Percentiles rank a stretch among this genome's conserved stretches.
Conservation (phyloP, 208 protist species). For the Leishmania guyanensis region DNA sequence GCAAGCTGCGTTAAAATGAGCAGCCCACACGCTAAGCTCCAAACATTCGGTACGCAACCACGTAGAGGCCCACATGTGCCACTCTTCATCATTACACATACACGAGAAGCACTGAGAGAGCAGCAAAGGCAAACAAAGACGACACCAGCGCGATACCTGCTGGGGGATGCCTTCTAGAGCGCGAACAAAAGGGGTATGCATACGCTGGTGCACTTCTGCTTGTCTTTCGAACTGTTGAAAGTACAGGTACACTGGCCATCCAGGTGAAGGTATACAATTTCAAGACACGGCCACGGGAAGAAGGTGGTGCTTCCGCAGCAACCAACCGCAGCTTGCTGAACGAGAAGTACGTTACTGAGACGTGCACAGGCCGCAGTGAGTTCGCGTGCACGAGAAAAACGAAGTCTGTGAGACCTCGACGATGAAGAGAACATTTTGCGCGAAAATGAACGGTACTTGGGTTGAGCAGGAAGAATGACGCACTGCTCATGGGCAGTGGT, state of each 20-base stretch:
- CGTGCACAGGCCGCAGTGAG: neutral
- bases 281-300: neutral
- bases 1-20: neutral
- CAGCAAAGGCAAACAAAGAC: slow-evolving; percentile 15
- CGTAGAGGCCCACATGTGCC: neutral
- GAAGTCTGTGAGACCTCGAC: neutral
- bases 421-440: neutral
- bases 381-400: neutral
- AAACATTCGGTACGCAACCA: neutral
- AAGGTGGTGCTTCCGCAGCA: neutral
- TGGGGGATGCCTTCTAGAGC: neutral
- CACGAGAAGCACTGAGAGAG: neutral
- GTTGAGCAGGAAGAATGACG: neutral
- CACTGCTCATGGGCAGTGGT: neutral
- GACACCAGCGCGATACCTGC: neutral
- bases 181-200: neutral
- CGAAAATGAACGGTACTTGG: neutral
- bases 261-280: neutral
- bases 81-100: neutral
- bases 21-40: neutral
- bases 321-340: neutral
- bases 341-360: neutral
- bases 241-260: neutral
- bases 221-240: neutral
- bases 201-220: neutral